Conservation (phyloP, 1,284 basidiomycete genomes). For the Pterulicium gracile region DNA sequence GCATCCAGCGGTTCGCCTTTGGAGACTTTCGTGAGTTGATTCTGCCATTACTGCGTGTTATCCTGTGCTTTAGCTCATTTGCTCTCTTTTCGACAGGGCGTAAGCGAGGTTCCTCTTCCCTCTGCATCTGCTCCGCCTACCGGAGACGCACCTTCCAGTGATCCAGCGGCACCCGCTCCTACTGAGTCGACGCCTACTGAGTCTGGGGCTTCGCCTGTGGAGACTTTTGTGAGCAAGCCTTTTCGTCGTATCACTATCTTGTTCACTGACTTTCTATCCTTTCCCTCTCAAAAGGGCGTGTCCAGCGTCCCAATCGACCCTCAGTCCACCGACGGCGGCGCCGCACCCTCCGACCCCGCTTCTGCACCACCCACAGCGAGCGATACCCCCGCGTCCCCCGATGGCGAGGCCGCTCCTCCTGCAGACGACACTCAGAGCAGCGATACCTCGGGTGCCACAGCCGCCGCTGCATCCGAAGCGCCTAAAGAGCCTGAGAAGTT, state of each 20-base stretch:
- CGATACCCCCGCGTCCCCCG: slow-evolving; percentile 9
- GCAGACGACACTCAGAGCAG: slow-evolving; percentile 11
- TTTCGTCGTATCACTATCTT: too few species aligned
- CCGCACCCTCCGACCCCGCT: slow-evolving; percentile 6
- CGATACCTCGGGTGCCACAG: slow-evolving; percentile 11
- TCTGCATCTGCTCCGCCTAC: slow-evolving; percentile 12
- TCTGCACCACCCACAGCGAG: slow-evolving; percentile 1
- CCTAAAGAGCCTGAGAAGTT: slow-evolving; percentile 37
- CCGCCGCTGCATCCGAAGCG: slow-evolving; percentile 27
- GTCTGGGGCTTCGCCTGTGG: neutral
- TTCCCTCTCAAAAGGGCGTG: too few species aligned
- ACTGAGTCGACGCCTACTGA: too few species aligned
- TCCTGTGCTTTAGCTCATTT: slow-evolving; percentile 1
- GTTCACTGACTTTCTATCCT: too few species aligned
- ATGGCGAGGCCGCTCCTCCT: slow-evolving; percentile 7
- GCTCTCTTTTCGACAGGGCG: neutral
- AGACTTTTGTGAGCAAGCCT: too few species aligned
- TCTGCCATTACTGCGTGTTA: neutral
- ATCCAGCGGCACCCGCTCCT: slow-evolving; percentile 2
- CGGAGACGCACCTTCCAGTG: slow-evolving; percentile 1
- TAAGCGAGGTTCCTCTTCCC: slow-evolving; percentile 5
- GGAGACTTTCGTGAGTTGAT: neutral
- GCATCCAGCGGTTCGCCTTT: neutral
- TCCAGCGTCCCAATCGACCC: too few species aligned
- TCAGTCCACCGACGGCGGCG: neutral